Base-by-base conservation (phyloP, 2,329 filamentous ascomycete species). In the Calonectria ilicicola region DNA sequence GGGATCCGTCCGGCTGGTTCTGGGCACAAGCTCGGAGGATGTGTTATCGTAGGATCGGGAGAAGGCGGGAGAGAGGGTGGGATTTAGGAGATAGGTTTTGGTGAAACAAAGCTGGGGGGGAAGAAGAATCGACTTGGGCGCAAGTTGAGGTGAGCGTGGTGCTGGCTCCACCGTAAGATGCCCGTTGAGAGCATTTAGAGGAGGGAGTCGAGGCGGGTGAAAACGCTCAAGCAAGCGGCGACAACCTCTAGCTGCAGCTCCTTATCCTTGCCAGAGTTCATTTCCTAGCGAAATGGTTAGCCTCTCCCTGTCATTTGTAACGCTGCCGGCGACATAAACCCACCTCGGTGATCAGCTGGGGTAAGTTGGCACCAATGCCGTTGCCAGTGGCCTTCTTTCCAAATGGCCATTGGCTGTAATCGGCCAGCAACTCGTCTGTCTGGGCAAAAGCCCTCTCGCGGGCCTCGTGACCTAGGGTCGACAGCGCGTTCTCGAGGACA, bases 361-460 rank as follows among this genome's bases (percentile, higher is more conserved):
- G 94, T 82, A 99, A 85, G 83, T 99, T 99, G 77, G 96, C 95
- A 60, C 95, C 97, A 68, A 98, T 95, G 38, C 95, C 95, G 76
- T 95, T 91, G 44, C 86, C 91, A 40, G 92, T 91, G 32, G 95
- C 94, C 85, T 96, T 94, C 86, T 93, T 93, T 66, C 93, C 95
- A 86, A 99, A 99, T 0, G 97, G 97, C 93, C 94, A 99, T 87
- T 98, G 97, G 80, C 95, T 98, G 85, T 98, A 99, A 83, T 98
- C 96, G 49, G 95, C 95, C 71, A 99, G 88, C 76, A 99, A 87
- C 86, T 98, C 97, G 84, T 99, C 97, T 21, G 98, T 98, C 87
- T 98, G 96, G 47, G 95, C 95, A 84, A 98, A 99, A 5, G 97
- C 96, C 77, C 96, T 90, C 86, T 99, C 97, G 78, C 97, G 90